Base-by-base conservation (phyloP, 768 basidiomycete species). In the Hericium erinaceus region DNA sequence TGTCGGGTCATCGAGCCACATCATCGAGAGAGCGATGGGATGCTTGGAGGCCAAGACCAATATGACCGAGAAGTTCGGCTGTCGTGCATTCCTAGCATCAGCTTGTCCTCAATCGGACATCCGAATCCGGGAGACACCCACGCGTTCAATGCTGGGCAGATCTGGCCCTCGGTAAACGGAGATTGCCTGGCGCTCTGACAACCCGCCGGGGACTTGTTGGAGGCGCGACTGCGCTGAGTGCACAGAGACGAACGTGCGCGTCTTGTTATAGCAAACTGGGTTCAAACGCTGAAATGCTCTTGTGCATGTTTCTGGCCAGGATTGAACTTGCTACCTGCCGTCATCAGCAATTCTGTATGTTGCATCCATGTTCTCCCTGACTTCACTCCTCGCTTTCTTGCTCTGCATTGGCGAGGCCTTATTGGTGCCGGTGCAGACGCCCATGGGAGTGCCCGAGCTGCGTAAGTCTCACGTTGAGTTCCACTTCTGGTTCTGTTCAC, bases 341-440 rank as follows among this genome's bases (percentile, higher is more conserved):
- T 46, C 44, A 20, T 20, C 20, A 18, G n/a, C 44, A 46, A 16
- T 20, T 20, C 20, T 46, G 44, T 18, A 46, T 46, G 44, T 46
- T 46, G 44, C 44, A 11, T 46, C 44, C 49, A 51, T 51, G 49
- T 16, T 51, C 24, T 20, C 22, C 28, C 33, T 51, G 20, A 51
- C 16, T 26, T 51, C 44, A n/a, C 44, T 26, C 28, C 26, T 51
- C 20, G 18, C 28, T 20, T 51, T 24, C 28, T 51, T n/a, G 49
- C 28, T 51, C 11, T 15, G 49, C 12, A 22, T n/a, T 33, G 33
- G 33, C 33, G 33, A 51, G 12, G 49, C 16, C 22, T 37, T 24
- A 20, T 51, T 26, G 49, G 49, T 24, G 15, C 49, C 49, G 49
- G 46, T 39, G 9, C 61, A 63, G 26, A 40, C 52, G 20, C 49